Evolutionary conservation across 352 stramenopile genomes (phyloP).

Genomic region (Phytophthora crassamura): DNA sequence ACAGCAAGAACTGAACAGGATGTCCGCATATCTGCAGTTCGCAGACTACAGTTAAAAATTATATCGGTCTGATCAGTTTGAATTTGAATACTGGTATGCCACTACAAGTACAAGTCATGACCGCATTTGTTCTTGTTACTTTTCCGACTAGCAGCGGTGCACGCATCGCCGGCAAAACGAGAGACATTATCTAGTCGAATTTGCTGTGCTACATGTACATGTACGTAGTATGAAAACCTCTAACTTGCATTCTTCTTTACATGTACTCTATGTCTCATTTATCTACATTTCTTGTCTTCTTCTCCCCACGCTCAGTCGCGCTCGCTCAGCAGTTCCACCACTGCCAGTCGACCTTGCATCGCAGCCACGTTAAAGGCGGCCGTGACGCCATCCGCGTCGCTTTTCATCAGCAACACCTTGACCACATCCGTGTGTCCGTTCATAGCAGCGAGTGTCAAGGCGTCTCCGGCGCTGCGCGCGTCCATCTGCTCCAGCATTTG

Average conservation of each 20-base stretch:
- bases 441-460: conserved; percentile 15
- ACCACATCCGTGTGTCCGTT: conserved; percentile 20
- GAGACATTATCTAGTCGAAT: too few relatives aligned
- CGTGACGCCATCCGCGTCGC: conserved; percentile 13
- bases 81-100: too few relatives aligned
- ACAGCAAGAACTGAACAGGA: conserved; percentile 63
- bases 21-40: conserved; percentile 45
- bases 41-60: too few relatives aligned
- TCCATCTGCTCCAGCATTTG: conserved; percentile 24
- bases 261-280: too few relatives aligned
- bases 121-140: too few relatives aligned
- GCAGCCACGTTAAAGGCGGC: conserved; percentile 20
- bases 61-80: too few relatives aligned
- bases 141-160: too few relatives aligned
- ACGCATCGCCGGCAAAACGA: too few relatives aligned
- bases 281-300: background rate
- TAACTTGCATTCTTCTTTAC: too few relatives aligned
- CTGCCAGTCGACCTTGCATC: conserved; percentile 23
- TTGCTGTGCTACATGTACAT: too few relatives aligned
- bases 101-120: too few relatives aligned
- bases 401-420: conserved; percentile 22
- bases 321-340: conserved; percentile 27
- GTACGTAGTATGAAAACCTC: too few relatives aligned
- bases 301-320: background rate
- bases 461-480: conserved; percentile 2